Percentiles rank a stretch among this genome's conserved stretches.
phyloP scores from a whole-genome alignment of 2,329 filamentous ascomycete genomes.

The Lomentospora prolificans region DNA sequence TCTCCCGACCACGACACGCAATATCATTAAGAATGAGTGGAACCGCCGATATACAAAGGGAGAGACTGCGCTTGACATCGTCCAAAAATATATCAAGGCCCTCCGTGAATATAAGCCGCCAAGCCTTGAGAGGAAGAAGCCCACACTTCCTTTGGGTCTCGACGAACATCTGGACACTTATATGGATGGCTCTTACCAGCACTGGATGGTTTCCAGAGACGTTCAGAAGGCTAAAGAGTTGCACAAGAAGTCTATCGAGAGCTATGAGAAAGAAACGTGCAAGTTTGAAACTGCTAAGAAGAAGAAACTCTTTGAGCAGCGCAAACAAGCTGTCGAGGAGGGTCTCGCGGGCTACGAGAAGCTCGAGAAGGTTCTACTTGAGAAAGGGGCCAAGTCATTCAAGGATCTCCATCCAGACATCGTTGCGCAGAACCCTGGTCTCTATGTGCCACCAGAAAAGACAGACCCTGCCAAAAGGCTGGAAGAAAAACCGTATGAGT shows the following conservation, averaged over 20 bases:
- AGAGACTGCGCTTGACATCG: slow-evolving; percentile 49
- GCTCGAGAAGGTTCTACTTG: slow-evolving; percentile 44
- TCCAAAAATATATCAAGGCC: slow-evolving; percentile 39
- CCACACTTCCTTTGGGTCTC: slow-evolving; percentile 22
- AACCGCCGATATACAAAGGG: slow-evolving; percentile 25
- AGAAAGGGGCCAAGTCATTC: slow-evolving; percentile 57
- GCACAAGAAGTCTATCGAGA: slow-evolving; percentile 20
- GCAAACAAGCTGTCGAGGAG: slow-evolving; percentile 42
- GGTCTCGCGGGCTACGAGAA: slow-evolving; percentile 41
- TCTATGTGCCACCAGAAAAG: slow-evolving; percentile 4
- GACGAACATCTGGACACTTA: slow-evolving; percentile 45
- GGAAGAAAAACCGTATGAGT: slow-evolving; percentile 30
- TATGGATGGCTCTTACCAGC: slow-evolving; percentile 46
- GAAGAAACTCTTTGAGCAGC: slow-evolving; percentile 19
- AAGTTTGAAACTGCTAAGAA: not conserved
- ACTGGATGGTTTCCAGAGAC: slow-evolving; percentile 39
- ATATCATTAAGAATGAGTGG: slow-evolving; percentile 24
- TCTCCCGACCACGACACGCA: slow-evolving; percentile 31
- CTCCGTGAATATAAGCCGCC: slow-evolving; percentile 34
- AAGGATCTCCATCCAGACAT: slow-evolving; percentile 50
- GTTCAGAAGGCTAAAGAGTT: slow-evolving; percentile 24
- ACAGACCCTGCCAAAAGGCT: slow-evolving; percentile 10
- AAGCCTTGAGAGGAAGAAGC: slow-evolving; percentile 15
- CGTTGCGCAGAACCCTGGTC: slow-evolving; percentile 15
- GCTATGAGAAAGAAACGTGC: slow-evolving; percentile 16